Percentiles rank a stretch among this genome's conserved stretches.
Evolutionary conservation across 2,329 filamentous ascomycete genomes (phyloP).

Genomic region (Alternaria metachromatica): DNA sequence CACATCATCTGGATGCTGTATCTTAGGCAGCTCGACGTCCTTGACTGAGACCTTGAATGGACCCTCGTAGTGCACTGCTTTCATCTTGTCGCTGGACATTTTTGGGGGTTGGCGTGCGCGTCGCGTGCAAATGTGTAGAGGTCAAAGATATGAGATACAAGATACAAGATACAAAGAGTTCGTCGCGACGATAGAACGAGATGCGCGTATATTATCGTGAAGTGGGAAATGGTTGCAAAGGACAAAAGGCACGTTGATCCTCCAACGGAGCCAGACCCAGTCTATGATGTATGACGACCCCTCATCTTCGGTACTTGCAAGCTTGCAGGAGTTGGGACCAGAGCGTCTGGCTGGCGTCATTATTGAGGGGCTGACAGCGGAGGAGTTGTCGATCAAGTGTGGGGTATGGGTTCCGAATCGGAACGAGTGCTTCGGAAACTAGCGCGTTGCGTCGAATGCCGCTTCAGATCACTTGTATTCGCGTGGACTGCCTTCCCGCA

Average conservation of each 20-base stretch:
- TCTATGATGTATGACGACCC: not conserved
- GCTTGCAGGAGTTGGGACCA: not conserved
- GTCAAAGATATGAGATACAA: not conserved
- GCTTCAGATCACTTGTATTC: not conserved
- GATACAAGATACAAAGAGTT: not conserved
- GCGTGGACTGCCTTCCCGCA: not conserved
- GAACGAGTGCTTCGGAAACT: slow-evolving; percentile 1
- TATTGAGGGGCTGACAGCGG: slow-evolving; percentile 7
- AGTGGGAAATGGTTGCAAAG: not conserved
- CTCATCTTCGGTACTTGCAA: slow-evolving; percentile 1
- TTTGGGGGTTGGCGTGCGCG: not conserved
- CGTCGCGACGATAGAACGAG: not conserved
- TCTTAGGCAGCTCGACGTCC: slow-evolving; percentile 63
- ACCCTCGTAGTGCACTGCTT: slow-evolving; percentile 68
- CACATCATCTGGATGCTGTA: slow-evolving; percentile 69
- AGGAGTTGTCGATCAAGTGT: not conserved
- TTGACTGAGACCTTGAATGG: slow-evolving; percentile 69
- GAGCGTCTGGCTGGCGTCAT: slow-evolving; percentile 2
- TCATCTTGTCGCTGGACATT: slow-evolving; percentile 56
- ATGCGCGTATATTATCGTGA: not conserved
- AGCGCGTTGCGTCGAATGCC: not conserved
- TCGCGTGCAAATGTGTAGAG: not conserved
- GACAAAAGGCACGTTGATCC: not conserved
- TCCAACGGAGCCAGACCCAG: not conserved
- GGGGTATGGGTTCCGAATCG: slow-evolving; percentile 8